Evolutionary conservation across 495 filamentous ascomycete species (phyloP), one percentile per base, ranked within the genome.

Genomic region (Entonaema liquescens): DNA sequence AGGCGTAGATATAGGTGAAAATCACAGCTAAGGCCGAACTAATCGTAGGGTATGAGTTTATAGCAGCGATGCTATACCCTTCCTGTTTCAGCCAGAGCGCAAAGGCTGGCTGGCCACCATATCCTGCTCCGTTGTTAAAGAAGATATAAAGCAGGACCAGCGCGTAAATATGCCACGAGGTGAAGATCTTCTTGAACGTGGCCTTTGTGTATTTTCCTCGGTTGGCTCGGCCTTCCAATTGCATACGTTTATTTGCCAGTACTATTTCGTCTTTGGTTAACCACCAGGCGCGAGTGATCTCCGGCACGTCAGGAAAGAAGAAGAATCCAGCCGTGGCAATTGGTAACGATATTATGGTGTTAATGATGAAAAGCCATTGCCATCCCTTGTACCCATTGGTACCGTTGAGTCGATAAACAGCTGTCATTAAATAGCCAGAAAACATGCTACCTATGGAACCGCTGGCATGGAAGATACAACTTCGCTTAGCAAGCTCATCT

Each of bases 391-490:
- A 83, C 7, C 88, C 87, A 38, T 77, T 73, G 5, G 62, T 67
- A 2, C 86, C 87, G 21, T 79, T 84, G 1, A 91, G 79, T 57
- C 82, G 87, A 66, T 85, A 87, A 9, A 86, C 86, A 0, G 82
- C 87, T 0, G 86, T 80, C 83, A 87, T 88, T 9, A 90, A 74
- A 67, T 88, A 89, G 6, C 87, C 87, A 0, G 83, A 86, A 66
- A 89, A 85, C 85, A 90, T 87, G 44, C 65, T 77, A 73, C 52
- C 83, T 65, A 89, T 81, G 17, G 82, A 80, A 29, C 86, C 82
- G 58, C 79, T 84, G 0, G 85, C 84, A 42, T 89, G 86, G 74
- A 90, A 89, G 33, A 91, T 89, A 59, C 86, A 89, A n/a, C 85
- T 85, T 15, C 89, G 79, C 66, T 88, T 90, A 62, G 76, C 89